Conservation (phyloP, 345 rosid genomes). For the Psidium friedrichsthalianum region DNA sequence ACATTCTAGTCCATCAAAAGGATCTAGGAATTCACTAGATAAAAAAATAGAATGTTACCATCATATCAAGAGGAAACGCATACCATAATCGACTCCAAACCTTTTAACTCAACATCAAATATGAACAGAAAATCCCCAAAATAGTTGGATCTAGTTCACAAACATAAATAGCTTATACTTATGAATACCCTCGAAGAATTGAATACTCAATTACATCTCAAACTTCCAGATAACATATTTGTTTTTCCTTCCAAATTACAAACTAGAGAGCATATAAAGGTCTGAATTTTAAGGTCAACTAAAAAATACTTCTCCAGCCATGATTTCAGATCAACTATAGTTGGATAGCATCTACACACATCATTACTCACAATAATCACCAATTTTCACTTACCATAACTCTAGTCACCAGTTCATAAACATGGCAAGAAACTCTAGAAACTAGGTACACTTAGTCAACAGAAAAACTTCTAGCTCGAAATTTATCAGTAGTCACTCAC, state of each 20-base stretch:
- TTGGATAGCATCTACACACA: slow-evolving; percentile 48
- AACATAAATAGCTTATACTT: background rate
- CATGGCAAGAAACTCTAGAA: background rate
- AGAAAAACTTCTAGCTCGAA: background rate
- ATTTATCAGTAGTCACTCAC: too few species aligned
- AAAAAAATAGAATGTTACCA: background rate
- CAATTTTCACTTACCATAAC: background rate
- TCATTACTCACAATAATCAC: background rate
- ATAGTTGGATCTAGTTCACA: background rate
- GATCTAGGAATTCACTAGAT: slow-evolving; percentile 74
- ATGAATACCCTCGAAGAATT: background rate
- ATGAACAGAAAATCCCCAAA: background rate
- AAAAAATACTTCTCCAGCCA: slow-evolving; percentile 1
- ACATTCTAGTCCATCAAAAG: slow-evolving; percentile 72
- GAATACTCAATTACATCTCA: background rate
- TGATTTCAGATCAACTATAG: slow-evolving; percentile 59
- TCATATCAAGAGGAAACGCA: background rate
- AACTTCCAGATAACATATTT: background rate
- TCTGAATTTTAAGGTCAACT: background rate
- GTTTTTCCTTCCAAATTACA: background rate
- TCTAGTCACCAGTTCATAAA: background rate
- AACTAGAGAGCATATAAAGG: background rate
- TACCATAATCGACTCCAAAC: background rate
- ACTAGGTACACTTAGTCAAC: background rate
- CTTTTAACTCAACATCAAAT: background rate